Conservation (phyloP, 306 rosid genomes). For the Prunus mume region DNA sequence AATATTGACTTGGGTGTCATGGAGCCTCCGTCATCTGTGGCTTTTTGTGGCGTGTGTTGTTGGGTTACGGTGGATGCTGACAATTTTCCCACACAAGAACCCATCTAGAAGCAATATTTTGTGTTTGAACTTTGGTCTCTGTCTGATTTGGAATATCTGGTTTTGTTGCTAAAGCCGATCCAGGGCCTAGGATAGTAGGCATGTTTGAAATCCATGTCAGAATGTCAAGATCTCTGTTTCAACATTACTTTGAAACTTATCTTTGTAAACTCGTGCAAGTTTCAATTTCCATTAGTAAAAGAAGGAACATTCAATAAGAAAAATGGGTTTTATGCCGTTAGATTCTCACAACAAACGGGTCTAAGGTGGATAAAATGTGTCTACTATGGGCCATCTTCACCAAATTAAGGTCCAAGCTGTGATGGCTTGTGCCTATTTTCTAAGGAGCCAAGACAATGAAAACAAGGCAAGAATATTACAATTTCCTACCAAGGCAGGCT, state of each 20-base stretch:
- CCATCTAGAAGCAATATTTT: background rate
- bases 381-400: background rate
- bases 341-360: background rate
- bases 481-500: background rate
- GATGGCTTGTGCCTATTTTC: background rate
- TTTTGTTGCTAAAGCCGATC: background rate
- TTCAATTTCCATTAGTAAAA: background rate
- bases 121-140: background rate
- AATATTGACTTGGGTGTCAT: background rate
- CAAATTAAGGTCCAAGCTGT: background rate
- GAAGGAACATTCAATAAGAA: background rate
- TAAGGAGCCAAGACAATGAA: too few relatives aligned
- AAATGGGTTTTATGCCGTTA: background rate
- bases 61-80: background rate
- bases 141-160: background rate
- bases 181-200: background rate
- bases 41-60: background rate
- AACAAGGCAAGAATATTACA: background rate
- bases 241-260: too few relatives aligned
- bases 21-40: slow-evolving; percentile 12
- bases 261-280: background rate
- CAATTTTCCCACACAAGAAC: background rate
- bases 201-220: background rate
- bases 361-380: background rate
- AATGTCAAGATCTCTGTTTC: background rate